A percentile compares a stretch with the other conserved stretches of the same genome.
Conservation (phyloP, 1,284 basidiomycete genomes). For the Tylopilus sp. region DNA sequence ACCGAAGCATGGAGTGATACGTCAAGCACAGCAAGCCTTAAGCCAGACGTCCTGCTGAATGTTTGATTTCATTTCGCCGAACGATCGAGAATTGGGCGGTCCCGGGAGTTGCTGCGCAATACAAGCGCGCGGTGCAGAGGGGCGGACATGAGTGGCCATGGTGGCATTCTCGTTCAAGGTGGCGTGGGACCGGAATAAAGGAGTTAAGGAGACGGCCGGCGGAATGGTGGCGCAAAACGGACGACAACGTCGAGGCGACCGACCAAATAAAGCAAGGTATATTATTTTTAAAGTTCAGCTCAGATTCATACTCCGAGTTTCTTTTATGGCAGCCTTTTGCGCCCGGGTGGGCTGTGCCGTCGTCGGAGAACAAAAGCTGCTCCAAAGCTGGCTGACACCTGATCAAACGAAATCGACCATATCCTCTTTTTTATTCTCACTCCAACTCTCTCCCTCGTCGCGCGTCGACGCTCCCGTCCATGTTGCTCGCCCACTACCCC, state of each 20-base stretch:
- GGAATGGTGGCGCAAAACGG: slow-evolving; percentile 5
- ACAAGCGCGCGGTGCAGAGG: not conserved
- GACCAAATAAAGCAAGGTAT: slow-evolving; percentile 4
- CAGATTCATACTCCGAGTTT: slow-evolving; percentile 26
- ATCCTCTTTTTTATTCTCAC: slow-evolving; percentile 35
- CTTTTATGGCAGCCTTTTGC: slow-evolving; percentile 25
- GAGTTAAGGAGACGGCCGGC: slow-evolving; percentile 19
- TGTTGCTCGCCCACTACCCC: slow-evolving; percentile 67
- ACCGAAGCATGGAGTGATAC: slow-evolving; percentile 6
- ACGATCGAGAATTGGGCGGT: slow-evolving; percentile 16
- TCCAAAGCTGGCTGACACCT: slow-evolving; percentile 32
- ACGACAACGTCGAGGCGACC: not conserved
- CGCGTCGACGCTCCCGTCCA: slow-evolving; percentile 26
- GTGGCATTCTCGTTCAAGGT: slow-evolving; percentile 17
- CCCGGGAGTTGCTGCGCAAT: slow-evolving; percentile 16
- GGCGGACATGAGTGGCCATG: too few relatives aligned
- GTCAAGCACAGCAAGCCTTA: slow-evolving; percentile 18
- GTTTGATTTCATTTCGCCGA: not conserved
- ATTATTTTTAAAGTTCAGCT: slow-evolving; percentile 19
- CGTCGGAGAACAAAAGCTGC: slow-evolving; percentile 35
- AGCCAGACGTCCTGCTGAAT: too few relatives aligned
- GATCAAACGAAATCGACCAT: slow-evolving; percentile 29
- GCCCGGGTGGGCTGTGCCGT: slow-evolving; percentile 29
- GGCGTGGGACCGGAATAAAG: slow-evolving; percentile 14
- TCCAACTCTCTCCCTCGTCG: slow-evolving; percentile 24